A percentile compares a stretch with the other conserved stretches of the same genome.
phyloP scores from a whole-genome alignment of 768 basidiomycete genomes.

The Rhodotorula toruloides region DNA sequence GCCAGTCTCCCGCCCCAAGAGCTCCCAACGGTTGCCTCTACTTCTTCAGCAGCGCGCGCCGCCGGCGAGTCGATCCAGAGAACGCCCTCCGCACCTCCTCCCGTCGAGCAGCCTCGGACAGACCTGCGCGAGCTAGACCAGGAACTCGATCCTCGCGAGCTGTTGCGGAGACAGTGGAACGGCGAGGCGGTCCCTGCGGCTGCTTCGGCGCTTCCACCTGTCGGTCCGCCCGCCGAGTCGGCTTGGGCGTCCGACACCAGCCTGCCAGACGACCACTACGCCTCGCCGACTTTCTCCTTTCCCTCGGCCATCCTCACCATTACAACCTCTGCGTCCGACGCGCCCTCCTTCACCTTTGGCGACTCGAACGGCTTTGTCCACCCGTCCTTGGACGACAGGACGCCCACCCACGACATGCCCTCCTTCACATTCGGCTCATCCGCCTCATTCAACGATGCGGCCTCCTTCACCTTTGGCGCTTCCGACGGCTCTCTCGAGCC shows the following conservation, averaged over 20 bases:
- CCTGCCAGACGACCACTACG: slow-evolving; percentile 25
- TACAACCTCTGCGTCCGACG: neutral
- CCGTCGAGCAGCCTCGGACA: slow-evolving; percentile 1
- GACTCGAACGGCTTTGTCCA: slow-evolving; percentile 25
- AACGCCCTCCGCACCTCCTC: slow-evolving; percentile 16
- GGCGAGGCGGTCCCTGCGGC: neutral
- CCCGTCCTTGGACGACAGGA: neutral
- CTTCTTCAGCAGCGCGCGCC: neutral
- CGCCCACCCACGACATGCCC: neutral
- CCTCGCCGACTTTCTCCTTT: slow-evolving; percentile 21
- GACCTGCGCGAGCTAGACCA: slow-evolving; percentile 33
- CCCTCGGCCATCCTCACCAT: neutral
- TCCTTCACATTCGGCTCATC: slow-evolving; percentile 21
- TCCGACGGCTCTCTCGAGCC: slow-evolving; percentile 4
- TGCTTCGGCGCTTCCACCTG: neutral
- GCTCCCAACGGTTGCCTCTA: neutral
- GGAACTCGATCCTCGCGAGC: slow-evolving; percentile 31
- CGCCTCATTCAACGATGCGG: slow-evolving; percentile 5
- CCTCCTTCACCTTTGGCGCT: slow-evolving; percentile 7
- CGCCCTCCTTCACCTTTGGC: slow-evolving; percentile 21
- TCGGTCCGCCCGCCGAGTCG: neutral
- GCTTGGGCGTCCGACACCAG: slow-evolving; percentile 16
- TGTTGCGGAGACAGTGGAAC: slow-evolving; percentile 35
- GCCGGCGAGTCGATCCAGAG: slow-evolving; percentile 3
- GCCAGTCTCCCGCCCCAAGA: slow-evolving; percentile 9